A percentile compares a stretch with the other conserved stretches of the same genome.
These are phyloP conservation scores for Alternaria triticimaculans DNA, from an alignment of 2,329 filamentous ascomycete species.

Conservation along the genomic window DNA sequence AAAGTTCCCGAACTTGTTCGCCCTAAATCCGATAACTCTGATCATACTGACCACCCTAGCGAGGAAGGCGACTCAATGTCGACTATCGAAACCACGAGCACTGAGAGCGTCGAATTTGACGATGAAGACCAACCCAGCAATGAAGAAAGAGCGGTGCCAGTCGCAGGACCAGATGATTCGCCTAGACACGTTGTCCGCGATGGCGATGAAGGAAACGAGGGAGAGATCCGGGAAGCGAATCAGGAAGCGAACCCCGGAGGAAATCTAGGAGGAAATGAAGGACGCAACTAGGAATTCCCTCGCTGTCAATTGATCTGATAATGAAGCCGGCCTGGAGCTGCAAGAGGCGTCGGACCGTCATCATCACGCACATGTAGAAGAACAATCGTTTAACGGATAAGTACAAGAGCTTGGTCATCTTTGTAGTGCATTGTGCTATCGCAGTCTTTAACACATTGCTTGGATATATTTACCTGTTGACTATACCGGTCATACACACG, in stretches of 20 bases:
- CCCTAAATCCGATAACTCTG: not conserved
- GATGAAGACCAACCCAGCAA: not conserved
- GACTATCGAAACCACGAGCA: not conserved
- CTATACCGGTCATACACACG: too few relatives aligned
- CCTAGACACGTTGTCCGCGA: not conserved
- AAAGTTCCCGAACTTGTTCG: not conserved
- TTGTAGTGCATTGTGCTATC: fast-evolving
- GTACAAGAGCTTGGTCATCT: too few relatives aligned
- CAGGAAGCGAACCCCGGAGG: not conserved
- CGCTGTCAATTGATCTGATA: too few relatives aligned
- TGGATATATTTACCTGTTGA: too few relatives aligned
- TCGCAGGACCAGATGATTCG: not conserved
- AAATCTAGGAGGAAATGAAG: not conserved
- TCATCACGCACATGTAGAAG: too few relatives aligned
- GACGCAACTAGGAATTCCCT: too few relatives aligned
- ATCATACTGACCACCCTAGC: not conserved
- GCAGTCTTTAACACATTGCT: too few relatives aligned
- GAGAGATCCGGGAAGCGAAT: not conserved
- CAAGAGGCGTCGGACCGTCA: too few relatives aligned
- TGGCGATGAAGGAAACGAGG: not conserved
- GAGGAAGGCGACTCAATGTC: not conserved
- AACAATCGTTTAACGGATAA: too few relatives aligned
- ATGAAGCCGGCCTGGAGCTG: too few relatives aligned
- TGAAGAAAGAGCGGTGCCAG: not conserved
- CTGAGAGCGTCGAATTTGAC: not conserved